Conservation (phyloP, 108 stramenopile species). For the Nannochloropsis salina region DNA sequence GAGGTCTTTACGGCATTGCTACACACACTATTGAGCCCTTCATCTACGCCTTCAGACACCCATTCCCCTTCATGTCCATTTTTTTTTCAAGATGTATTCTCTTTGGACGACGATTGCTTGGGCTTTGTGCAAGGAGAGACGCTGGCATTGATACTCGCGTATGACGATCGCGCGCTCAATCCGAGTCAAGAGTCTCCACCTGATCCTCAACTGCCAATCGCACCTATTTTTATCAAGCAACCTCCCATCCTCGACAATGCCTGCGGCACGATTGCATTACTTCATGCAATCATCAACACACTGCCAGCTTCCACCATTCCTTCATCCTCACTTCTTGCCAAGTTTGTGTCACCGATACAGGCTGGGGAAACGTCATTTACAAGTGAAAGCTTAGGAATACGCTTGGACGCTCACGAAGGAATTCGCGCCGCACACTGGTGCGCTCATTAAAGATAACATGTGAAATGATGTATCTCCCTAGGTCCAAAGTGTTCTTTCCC, state of each 20-base stretch:
- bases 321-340: neutral
- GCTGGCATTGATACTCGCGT: constrained; percentile 11
- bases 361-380: neutral
- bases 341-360: neutral
- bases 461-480: too few species aligned
- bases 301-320: neutral
- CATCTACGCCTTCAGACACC: neutral
- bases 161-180: neutral
- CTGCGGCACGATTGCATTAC: neutral
- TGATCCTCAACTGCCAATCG: neutral
- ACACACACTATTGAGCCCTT: neutral
- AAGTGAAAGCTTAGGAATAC: neutral
- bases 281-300: neutral
- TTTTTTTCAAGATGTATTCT: neutral
- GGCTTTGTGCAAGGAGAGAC: neutral
- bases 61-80: neutral
- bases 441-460: neutral
- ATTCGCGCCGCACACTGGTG: constrained; percentile 13
- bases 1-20: neutral
- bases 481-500: too few species aligned
- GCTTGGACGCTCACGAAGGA: neutral
- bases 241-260: neutral
- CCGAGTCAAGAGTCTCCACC: neutral
- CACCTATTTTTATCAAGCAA: neutral
- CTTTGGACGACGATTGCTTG: neutral